phyloP scores from a whole-genome alignment of 306 rosid genomes.

The Parietaria judaica region DNA sequence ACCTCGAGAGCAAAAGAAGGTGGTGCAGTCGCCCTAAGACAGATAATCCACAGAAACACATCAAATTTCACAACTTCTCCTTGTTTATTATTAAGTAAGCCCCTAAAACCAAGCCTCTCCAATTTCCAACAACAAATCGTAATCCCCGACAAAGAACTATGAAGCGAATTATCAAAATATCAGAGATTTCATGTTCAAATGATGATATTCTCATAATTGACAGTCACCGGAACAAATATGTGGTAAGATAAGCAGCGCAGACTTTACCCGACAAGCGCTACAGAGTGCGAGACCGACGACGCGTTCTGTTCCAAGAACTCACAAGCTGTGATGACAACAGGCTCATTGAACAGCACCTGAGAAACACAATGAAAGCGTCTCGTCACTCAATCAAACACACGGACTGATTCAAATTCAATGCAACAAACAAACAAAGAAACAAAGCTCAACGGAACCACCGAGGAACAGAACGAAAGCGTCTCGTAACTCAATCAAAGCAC shows the following conservation, averaged over 20 bases:
- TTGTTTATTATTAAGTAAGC: too few relatives aligned
- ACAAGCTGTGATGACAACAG: conserved; percentile 81
- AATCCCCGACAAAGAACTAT: too few relatives aligned
- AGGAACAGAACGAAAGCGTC: too few relatives aligned
- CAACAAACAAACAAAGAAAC: not conserved
- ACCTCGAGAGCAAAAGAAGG: conserved; percentile 97
- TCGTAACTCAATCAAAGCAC: not conserved
- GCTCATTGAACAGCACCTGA: conserved; percentile 82
- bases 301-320: conserved; percentile 94
- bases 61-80: not conserved
- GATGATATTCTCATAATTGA: too few relatives aligned
- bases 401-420: not conserved
- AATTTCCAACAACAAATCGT: too few relatives aligned
- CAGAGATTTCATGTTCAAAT: too few relatives aligned
- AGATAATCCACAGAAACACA: conserved; percentile 14
- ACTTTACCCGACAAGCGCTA: conserved; percentile 72
- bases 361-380: not conserved
- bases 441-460: not conserved
- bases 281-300: conserved; percentile 70
- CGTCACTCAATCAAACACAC: not conserved
- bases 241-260: not conserved
- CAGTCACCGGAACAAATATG: too few relatives aligned
- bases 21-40: conserved; percentile 86
- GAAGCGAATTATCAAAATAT: too few relatives aligned
- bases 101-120: too few relatives aligned